Evolutionary conservation across 2,329 filamentous ascomycete species (phyloP).

Genomic region (Pseudogymnoascus sp.): DNA sequence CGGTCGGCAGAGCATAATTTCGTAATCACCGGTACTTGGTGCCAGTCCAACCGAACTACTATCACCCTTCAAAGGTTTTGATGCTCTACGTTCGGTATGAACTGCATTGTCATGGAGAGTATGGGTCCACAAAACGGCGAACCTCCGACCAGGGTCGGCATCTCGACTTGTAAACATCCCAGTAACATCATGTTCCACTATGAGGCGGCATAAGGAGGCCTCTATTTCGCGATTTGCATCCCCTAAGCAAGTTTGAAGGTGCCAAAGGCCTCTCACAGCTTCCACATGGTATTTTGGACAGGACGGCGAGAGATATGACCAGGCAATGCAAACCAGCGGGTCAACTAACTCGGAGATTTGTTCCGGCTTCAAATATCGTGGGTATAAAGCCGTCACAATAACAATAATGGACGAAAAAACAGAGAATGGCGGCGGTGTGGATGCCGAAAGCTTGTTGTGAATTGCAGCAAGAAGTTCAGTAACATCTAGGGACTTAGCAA

Average conservation of each 20-base stretch:
- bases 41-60: conserved; percentile 34
- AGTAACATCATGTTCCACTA: conserved; percentile 47
- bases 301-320: conserved; percentile 72
- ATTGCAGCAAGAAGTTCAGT: conserved; percentile 43
- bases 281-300: conserved; percentile 93
- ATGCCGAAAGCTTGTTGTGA: conserved; percentile 37
- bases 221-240: conserved; percentile 66
- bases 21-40: conserved; percentile 54
- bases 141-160: conserved; percentile 59
- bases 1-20: conserved; percentile 70
- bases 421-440: conserved; percentile 37
- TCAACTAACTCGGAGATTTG: conserved; percentile 57
- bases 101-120: conserved; percentile 51
- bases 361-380: conserved; percentile 42
- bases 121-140: conserved; percentile 77
- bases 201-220: conserved; percentile 63
- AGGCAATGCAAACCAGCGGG: conserved; percentile 63
- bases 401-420: conserved; percentile 52
- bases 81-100: conserved; percentile 39
- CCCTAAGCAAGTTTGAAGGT: conserved; percentile 67
- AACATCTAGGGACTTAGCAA: conserved; percentile 39
- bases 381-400: conserved; percentile 50
- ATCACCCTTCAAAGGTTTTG: conserved; percentile 37
- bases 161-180: conserved; percentile 41
- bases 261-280: conserved; percentile 77